phyloP scores from a whole-genome alignment of 306 rosid genomes.

The Morella rubra region DNA sequence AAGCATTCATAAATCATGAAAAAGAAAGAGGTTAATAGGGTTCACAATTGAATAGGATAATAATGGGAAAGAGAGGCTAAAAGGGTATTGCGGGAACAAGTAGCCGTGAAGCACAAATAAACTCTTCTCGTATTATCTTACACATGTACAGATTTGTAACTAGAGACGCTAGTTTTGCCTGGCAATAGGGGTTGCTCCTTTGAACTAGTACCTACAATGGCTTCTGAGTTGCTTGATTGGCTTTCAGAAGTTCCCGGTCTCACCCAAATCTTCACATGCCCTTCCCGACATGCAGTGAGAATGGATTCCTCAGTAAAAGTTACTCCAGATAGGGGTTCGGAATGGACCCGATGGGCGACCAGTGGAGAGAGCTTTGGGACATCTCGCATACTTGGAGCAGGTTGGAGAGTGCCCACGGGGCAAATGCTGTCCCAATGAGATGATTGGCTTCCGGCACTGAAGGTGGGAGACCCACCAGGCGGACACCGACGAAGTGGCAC shows the following conservation, averaged over 20 bases:
- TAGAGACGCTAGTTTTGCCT: slow-evolving; percentile 48
- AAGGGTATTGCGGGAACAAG: neutral
- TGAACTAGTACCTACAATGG: slow-evolving; percentile 45
- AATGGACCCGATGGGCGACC: slow-evolving; percentile 84
- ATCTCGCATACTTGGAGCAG: slow-evolving; percentile 90
- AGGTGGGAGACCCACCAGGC: slow-evolving; percentile 94
- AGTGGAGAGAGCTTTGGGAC: slow-evolving; percentile 85
- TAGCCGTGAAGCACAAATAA: neutral
- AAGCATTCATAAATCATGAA: too few species aligned
- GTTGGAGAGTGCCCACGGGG: slow-evolving; percentile 83
- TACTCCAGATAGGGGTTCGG: slow-evolving; percentile 89
- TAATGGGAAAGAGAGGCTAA: neutral
- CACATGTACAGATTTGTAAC: slow-evolving; percentile 37
- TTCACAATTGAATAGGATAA: neutral
- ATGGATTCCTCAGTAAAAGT: slow-evolving; percentile 82
- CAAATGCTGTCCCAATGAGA: slow-evolving; percentile 79
- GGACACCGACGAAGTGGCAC: slow-evolving; percentile 82
- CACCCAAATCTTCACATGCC: slow-evolving; percentile 81
- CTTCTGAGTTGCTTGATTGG: slow-evolving; percentile 56
- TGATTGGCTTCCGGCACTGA: slow-evolving; percentile 90
- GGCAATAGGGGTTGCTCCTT: slow-evolving; percentile 61
- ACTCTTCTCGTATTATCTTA: neutral
- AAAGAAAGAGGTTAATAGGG: too few species aligned
- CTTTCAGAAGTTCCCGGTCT: slow-evolving; percentile 65
- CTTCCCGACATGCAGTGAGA: slow-evolving; percentile 91